These are phyloP conservation scores for Parathielavia hyrcaniae DNA, from an alignment of 495 filamentous ascomycete genomes.

Conservation along the genomic window DNA sequence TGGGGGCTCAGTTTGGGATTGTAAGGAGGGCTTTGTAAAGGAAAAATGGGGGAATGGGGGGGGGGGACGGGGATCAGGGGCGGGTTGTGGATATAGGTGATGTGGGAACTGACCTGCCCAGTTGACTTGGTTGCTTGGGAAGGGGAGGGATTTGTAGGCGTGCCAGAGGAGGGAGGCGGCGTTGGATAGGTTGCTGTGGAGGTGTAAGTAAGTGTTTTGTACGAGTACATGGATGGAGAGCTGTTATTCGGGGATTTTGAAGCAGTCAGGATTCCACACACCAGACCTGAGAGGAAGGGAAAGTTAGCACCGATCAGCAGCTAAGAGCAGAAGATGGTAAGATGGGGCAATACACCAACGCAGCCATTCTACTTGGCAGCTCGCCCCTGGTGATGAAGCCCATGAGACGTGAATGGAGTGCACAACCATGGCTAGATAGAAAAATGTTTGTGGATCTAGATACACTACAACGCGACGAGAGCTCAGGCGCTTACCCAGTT, in stretches of 20 bases:
- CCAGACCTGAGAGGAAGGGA: not conserved
- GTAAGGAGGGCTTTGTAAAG: not conserved
- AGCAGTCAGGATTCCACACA: not conserved
- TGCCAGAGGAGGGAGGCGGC: conserved; percentile 81
- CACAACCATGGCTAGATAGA: too few relatives aligned
- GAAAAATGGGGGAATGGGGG: conserved; percentile 1
- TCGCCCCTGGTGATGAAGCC: too few relatives aligned
- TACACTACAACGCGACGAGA: too few relatives aligned
- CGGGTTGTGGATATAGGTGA: not conserved
- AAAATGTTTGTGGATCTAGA: too few relatives aligned
- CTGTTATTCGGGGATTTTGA: not conserved
- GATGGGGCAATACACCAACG: too few relatives aligned
- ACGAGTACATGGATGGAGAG: not conserved
- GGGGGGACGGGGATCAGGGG: too few relatives aligned
- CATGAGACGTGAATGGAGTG: too few relatives aligned
- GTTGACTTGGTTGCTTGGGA: conserved; percentile 67
- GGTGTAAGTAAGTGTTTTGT: not conserved
- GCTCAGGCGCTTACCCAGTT: conserved; percentile 71
- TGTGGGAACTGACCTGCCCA: conserved; percentile 61
- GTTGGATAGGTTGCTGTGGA: conserved; percentile 73
- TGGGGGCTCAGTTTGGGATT: not conserved
- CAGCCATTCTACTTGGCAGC: too few relatives aligned
- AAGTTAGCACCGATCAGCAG: not conserved
- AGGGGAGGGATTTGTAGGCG: conserved; percentile 70
- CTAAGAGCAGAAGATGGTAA: not conserved